These are phyloP conservation scores for Fennellomyces sp. DNA, from an alignment of 371 early-diverging fungal species.

Conservation along the genomic window DNA sequence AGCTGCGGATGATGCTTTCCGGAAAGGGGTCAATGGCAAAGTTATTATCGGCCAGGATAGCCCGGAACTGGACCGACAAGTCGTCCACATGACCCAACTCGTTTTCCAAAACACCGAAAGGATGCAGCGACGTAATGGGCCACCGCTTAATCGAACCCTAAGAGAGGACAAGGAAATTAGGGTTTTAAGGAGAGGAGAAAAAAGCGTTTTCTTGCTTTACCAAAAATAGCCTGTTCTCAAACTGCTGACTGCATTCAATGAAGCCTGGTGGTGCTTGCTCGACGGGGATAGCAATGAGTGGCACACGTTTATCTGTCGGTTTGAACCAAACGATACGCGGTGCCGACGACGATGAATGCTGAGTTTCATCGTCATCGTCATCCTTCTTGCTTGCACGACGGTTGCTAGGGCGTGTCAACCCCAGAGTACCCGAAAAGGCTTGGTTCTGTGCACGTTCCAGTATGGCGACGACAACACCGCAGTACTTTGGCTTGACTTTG, in stretches of 20 bases:
- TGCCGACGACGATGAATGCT: conserved; percentile 11
- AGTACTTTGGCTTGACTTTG: conserved; percentile 55
- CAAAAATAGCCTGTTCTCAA: conserved; percentile 57
- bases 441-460: conserved; percentile 63
- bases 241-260: conserved; percentile 60
- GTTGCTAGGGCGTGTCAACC: conserved; percentile 57
- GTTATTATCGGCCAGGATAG: conserved; percentile 69
- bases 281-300: conserved; percentile 74
- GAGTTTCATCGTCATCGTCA: conserved; percentile 23
- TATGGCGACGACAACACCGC: conserved; percentile 70
- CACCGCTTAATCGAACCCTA: conserved; percentile 72
- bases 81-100: conserved; percentile 70
- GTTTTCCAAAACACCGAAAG: conserved; percentile 68
- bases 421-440: conserved; percentile 62
- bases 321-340: conserved; percentile 83
- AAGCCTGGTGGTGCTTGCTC: conserved; percentile 72
- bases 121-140: conserved; percentile 73
- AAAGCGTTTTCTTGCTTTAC: conserved; percentile 20
- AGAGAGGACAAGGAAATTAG: too few relatives aligned
- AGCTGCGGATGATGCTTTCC: conserved; percentile 55
- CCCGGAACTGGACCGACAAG: conserved; percentile 68
- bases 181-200: neutral
- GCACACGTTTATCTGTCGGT: conserved; percentile 82
- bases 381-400: conserved; percentile 38
- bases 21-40: conserved; percentile 54